These are phyloP conservation scores for Brachypodium distachyon DNA, from an alignment of 202 grass and related monocot species.

Conservation along the genomic window DNA sequence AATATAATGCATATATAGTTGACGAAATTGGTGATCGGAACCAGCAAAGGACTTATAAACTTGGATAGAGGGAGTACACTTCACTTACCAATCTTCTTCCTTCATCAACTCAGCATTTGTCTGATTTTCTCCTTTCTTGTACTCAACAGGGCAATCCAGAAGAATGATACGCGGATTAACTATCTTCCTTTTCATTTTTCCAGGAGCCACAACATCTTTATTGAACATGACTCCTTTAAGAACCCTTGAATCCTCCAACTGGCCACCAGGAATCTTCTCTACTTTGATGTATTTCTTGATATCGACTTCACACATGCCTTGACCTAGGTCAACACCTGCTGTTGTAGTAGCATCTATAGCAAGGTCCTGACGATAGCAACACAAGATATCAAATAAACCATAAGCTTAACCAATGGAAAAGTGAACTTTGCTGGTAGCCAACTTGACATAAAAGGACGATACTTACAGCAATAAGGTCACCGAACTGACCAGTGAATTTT, in stretches of 20 bases:
- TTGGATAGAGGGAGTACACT: too few relatives aligned
- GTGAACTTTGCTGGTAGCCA: not conserved
- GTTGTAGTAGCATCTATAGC: constrained; percentile 95
- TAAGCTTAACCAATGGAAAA: not conserved
- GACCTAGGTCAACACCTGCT: constrained; percentile 90
- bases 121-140: constrained; percentile 99
- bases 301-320: constrained; percentile 93
- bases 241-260: constrained; percentile 88
- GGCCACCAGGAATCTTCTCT: constrained; percentile 95
- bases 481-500: constrained; percentile 98
- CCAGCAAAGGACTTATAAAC: too few relatives aligned
- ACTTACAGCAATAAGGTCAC: constrained; percentile 91
- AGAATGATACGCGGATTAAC: constrained; percentile 91
- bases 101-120: constrained; percentile 96
- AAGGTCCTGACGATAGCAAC: constrained; percentile 63
- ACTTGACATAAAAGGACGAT: constrained; percentile 7
- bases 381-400: constrained; percentile 10
- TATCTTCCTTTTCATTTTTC: constrained; percentile 97
- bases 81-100: constrained; percentile 93
- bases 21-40: too few relatives aligned
- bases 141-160: constrained; percentile 89
- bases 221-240: constrained; percentile 99
- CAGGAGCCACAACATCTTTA: constrained; percentile 97
- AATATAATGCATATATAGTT: too few relatives aligned
- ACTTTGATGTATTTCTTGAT: constrained; percentile 99